Conservation (phyloP, 2,329 filamentous ascomycete species). For the Endothia cerciana region DNA sequence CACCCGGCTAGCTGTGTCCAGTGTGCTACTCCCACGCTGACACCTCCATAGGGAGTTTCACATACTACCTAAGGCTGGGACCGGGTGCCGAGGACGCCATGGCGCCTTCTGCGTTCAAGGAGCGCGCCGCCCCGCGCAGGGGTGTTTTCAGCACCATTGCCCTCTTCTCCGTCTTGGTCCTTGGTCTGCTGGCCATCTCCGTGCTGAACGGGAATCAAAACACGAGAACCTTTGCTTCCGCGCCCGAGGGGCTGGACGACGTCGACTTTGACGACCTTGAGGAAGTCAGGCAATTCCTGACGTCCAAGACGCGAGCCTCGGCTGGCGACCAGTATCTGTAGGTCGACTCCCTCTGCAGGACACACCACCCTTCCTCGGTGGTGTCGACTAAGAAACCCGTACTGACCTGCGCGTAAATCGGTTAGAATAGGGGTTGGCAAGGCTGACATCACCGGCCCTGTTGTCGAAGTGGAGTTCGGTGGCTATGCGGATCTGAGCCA, state of each 20-base stretch:
- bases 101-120: constrained; percentile 12
- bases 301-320: constrained; percentile 24
- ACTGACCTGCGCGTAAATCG: constrained; percentile 7
- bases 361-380: neutral
- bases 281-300: constrained; percentile 24
- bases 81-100: constrained; percentile 11
- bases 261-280: constrained; percentile 26
- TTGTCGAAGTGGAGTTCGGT: constrained; percentile 89
- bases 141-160: constrained; percentile 20
- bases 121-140: constrained; percentile 21
- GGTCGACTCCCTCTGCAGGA: neutral
- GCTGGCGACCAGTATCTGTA: constrained; percentile 29
- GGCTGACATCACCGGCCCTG: constrained; percentile 69
- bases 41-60: neutral
- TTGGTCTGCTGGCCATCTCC: constrained; percentile 26
- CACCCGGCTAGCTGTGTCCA: neutral
- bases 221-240: neutral
- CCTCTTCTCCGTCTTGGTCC: constrained; percentile 21
- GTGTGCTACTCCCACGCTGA: neutral
- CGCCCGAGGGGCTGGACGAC: constrained; percentile 17
- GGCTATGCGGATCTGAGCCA: constrained; percentile 89
- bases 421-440: constrained; percentile 56
- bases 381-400: neutral
- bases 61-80: neutral
- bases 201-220: constrained; percentile 22